Conservation (phyloP, 345 rosid genomes). For the Melaleuca alternifolia region DNA sequence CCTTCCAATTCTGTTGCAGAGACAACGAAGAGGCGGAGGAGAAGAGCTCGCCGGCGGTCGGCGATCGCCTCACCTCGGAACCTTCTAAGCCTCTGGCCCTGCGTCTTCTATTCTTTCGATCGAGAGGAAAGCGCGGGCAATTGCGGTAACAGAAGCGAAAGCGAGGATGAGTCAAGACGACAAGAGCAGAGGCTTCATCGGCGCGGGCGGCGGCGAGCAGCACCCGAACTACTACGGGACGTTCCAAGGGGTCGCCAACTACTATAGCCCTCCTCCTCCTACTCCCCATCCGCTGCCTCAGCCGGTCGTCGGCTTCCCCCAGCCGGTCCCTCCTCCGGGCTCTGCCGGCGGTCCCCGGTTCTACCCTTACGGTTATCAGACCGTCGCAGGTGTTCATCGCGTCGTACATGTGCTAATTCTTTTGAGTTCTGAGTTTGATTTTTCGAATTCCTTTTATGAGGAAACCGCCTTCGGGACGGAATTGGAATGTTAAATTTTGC, state of each 20-base stretch:
- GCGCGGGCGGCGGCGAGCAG: conserved; percentile 15
- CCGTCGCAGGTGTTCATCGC: conserved; percentile 20
- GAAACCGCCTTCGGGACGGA: neutral
- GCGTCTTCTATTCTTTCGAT: neutral
- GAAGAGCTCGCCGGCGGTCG: neutral
- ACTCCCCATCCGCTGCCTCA: conserved; percentile 28
- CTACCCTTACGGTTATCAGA: conserved; percentile 36
- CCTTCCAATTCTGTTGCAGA: neutral
- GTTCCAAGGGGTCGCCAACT: conserved; percentile 84
- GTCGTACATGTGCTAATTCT: neutral
- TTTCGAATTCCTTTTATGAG: neutral
- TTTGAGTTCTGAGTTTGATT: neutral
- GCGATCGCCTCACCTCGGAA: neutral
- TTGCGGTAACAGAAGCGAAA: neutral
- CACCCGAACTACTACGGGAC: conserved; percentile 56
- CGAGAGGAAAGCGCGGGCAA: neutral
- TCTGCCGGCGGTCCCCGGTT: conserved; percentile 9
- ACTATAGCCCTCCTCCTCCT: conserved; percentile 37
- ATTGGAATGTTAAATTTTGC: neutral
- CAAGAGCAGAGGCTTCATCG: conserved; percentile 13
- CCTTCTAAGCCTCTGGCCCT: neutral
- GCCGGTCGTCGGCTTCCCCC: conserved; percentile 28
- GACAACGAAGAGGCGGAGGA: neutral
- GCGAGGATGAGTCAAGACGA: conserved; percentile 39
- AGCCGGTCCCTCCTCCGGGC: conserved; percentile 21